A percentile compares a stretch with the other conserved stretches of the same genome.
These are phyloP conservation scores for Cucumis cinereus DNA, from an alignment of 306 rosid genomes.

Conservation along the genomic window DNA sequence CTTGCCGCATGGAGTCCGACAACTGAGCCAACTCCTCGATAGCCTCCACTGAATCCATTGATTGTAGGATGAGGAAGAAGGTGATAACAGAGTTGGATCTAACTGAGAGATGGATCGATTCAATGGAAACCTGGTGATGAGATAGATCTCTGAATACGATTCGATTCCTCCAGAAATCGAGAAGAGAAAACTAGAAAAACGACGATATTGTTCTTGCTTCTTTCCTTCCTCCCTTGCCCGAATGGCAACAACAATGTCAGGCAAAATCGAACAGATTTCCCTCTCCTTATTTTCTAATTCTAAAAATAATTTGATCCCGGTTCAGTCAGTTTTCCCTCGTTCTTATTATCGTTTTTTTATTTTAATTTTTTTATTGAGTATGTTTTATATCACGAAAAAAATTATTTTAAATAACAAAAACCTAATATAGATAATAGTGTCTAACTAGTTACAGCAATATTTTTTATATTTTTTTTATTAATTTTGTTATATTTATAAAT, in stretches of 20 bases:
- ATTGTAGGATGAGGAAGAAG: neutral
- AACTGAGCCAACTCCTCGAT: slow-evolving; percentile 86
- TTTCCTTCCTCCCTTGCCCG: neutral
- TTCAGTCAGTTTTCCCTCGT: neutral
- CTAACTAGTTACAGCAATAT: too few relatives aligned
- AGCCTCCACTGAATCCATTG: slow-evolving; percentile 57
- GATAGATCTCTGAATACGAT: neutral
- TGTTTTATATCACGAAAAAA: neutral
- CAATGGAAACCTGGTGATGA: neutral
- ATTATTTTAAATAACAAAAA: too few relatives aligned
- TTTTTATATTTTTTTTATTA: too few relatives aligned
- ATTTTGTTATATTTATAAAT: too few relatives aligned
- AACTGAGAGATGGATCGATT: slow-evolving; percentile 3
- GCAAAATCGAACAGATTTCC: neutral
- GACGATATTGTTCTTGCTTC: neutral
- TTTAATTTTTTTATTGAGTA: neutral
- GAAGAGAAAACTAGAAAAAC: neutral
- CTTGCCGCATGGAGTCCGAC: slow-evolving; percentile 87
- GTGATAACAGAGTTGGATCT: slow-evolving; percentile 10
- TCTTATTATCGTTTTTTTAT: neutral
- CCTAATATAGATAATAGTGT: too few relatives aligned
- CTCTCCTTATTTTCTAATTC: neutral
- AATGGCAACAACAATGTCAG: neutral
- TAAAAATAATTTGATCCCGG: neutral
- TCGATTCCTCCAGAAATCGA: neutral